Percentiles rank a stretch among this genome's conserved stretches.
These are phyloP conservation scores for Ophiocordyceps camponoti-rufipedis DNA, from an alignment of 2,329 filamentous ascomycete species.

Conservation along the genomic window DNA sequence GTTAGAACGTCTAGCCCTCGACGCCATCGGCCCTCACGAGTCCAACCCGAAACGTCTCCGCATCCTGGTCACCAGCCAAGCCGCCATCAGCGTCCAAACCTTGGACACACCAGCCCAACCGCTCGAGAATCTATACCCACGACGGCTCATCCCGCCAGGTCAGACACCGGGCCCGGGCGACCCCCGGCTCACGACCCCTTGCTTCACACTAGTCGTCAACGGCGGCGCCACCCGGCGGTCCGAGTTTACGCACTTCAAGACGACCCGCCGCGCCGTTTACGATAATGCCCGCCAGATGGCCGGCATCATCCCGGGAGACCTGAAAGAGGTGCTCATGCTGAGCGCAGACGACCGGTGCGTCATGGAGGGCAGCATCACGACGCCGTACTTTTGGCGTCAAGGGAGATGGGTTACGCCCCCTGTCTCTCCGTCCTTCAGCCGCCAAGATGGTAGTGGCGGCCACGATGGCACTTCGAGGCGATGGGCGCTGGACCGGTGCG, in stretches of 20 bases:
- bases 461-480: conserved; percentile 67
- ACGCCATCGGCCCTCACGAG: conserved; percentile 16
- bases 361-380: conserved; percentile 76
- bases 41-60: conserved; percentile 29
- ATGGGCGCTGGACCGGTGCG: conserved; percentile 58
- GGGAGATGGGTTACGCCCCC: conserved; percentile 68
- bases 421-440: conserved; percentile 23
- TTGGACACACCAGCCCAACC: conserved; percentile 18
- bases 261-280: conserved; percentile 56
- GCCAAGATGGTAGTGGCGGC: conserved; percentile 43
- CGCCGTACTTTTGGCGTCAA: conserved; percentile 59
- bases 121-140: conserved; percentile 38
- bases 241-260: conserved; percentile 74
- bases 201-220: conserved; percentile 28
- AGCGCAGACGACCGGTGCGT: conserved; percentile 41
- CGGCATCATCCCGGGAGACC: conserved; percentile 28
- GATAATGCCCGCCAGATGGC: conserved; percentile 46
- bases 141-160: conserved; percentile 28
- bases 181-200: conserved; percentile 8
- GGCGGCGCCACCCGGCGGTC: conserved; percentile 21
- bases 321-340: conserved; percentile 58
- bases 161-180: conserved; percentile 6
- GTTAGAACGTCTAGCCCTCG: conserved; percentile 15
- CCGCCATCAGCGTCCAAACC: conserved; percentile 24
- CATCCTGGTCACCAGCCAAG: conserved; percentile 32